Evolutionary conservation across 2,329 filamentous ascomycete species (phyloP), one percentile per base, ranked within the genome.

Genomic region (Beauveria sp.): DNA sequence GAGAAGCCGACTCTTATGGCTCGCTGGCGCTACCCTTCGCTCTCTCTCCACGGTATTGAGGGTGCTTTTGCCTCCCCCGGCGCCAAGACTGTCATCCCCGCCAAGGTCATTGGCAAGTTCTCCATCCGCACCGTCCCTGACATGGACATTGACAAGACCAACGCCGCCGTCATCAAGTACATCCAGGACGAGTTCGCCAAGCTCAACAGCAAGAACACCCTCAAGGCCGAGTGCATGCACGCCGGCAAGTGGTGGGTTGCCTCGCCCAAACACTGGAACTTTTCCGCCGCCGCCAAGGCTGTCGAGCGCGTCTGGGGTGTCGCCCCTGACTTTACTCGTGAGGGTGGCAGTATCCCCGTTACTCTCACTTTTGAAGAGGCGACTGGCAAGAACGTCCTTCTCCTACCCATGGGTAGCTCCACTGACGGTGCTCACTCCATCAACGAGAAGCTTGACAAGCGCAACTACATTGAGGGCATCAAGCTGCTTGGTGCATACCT

Each of bases 211-310:
- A 99, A 99, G 83, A 99, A 99, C 81, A 92, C 82, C 18, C 76
- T 96, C 71, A 90, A 90, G 69, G 87, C 92, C 58, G 86, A 82
- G 71, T 82, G 92, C 62, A 87, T 93, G 76, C 94, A 99, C 80
- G 88, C 87, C 63, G 94, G 94, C 68, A 97, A 97, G 79, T 99
- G 94, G 94, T 99, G 94, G 94, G 92, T 96, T 53, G 92, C 96
- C 52, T 92, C 89, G 71, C 93, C 94, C 34, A 94, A 96, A 79
- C 93, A 99, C 83, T 97, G 94, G 92, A 99, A 99, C 83, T 99
- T 97, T 78, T 84, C 86, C 34, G 93, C 93, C 28, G 94, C 94
- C 16, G 86, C 88, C 71, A 97, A 96, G 83, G 94, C 94, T n/a
- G 92, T 94, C 40, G 89, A 97, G 80, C 86, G 91, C 66, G 94